Base-by-base conservation (phyloP, 805 yeast species). In the Candida insectorum region DNA sequence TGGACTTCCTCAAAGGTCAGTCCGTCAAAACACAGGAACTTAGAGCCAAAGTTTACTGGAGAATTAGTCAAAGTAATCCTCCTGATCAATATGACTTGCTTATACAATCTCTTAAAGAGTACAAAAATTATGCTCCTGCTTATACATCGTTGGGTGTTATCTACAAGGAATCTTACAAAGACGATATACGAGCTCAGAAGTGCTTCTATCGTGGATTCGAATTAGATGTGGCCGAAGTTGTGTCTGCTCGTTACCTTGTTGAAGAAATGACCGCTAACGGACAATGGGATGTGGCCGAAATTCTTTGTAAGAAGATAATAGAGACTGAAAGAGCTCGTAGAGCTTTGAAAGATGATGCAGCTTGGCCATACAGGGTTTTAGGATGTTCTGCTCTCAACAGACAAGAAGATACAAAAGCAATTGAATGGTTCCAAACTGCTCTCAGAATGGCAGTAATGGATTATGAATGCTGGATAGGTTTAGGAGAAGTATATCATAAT, bases 401-500 rank as follows among this genome's bases (percentile, higher is more conserved):
- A 17, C 86, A 80, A 46, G 80, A 82, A 44, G 85, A 78, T 43
- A 77, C 76, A 1, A 79, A 78, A 35, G 95, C 98, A 0, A 82
- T 91, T 29, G 91, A 85, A 56, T 79, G 85, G 75, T 88, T 86
- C 52, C 98, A 93, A 57, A 74, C 79, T 17, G 88, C 96, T 1
- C 65, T 93, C 30, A 71, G 97, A 41, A 62, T 83, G 43, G 65
- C 79, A 26, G 64, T 82, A 0, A 43, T 51, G 33, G 97, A 93
- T 56, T 54, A 75, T 2, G 81, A 85, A 43, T 81, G 95, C 2
- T 91, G 97, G 97, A 67, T 84, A 18, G 96, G 96, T 1, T 64
- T 93, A n/a, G 98, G 98, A n/a, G 97, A 93, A 54, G 91, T 96
- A 0, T 93, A 93, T 55, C 66, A 73, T 34, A 75, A 79, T 16